Base-by-base conservation (phyloP, 208 protist species). In the Borovskyia barvae region DNA sequence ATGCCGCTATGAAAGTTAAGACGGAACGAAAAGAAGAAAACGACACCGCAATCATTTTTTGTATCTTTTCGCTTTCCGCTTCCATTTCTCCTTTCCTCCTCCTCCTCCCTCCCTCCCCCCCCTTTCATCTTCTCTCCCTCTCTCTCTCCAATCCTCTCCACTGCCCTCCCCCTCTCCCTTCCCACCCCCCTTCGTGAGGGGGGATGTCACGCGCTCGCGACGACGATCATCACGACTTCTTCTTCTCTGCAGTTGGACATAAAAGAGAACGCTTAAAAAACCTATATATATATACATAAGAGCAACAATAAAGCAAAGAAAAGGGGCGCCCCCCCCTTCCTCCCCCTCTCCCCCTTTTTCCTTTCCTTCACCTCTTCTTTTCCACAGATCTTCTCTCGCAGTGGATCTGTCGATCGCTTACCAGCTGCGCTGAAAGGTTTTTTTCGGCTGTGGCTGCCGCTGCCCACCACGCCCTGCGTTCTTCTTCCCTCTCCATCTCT, bases 401-500 rank as follows among this genome's bases (percentile, higher is more conserved):
- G 3, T 26, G 15, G 12, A 12, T 50, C 12, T 32, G n/a, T 8
- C 5, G 29, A 3, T 32, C 20, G 6, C 35, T 50, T 50, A 26
- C 4, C 25, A 3, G n/a, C 43, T 5, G 12, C 43, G n/a, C n/a
- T n/a, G n/a, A n/a, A n/a, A n/a, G n/a, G n/a, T n/a, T n/a, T n/a
- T n/a, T n/a, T n/a, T n/a, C n/a, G n/a, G n/a, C n/a, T n/a, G n/a
- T n/a, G n/a, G n/a, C n/a, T n/a, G n/a, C n/a, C n/a, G n/a, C n/a
- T n/a, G n/a, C n/a, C n/a, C n/a, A n/a, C n/a, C n/a, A n/a, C n/a
- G n/a, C n/a, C 9, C 33, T 41, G 25, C n/a, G 8, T 48, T 25
- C 32, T 36, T 25, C 36, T 15, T 51, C 24, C 25, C 28, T 62
- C 42, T 41, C 29, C 19, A 41, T 45, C 45, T 47, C 15, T n/a